Conservation (phyloP, 1,139 yeast genomes). For the Yamadazyma pseudoaaseri region DNA sequence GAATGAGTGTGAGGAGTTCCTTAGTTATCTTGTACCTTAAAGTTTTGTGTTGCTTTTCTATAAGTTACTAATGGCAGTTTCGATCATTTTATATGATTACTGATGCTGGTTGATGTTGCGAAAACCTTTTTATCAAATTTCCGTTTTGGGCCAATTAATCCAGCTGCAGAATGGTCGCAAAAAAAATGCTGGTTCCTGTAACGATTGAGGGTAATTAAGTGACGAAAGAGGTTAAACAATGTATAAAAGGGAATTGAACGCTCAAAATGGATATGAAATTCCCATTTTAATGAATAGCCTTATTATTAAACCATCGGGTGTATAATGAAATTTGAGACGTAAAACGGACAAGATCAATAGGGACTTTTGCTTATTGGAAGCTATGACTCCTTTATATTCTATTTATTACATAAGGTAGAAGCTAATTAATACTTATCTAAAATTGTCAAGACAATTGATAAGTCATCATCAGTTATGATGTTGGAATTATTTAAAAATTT, state of each 20-base stretch:
- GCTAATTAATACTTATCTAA: conserved; percentile 20
- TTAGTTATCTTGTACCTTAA: too few relatives aligned
- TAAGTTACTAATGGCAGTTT: too few relatives aligned
- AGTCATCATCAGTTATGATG: conserved; percentile 34
- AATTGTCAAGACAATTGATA: conserved; percentile 24
- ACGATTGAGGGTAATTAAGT: conserved; percentile 5
- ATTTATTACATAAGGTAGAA: background rate
- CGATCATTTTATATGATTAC: background rate
- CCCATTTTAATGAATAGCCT: too few relatives aligned
- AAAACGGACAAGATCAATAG: too few relatives aligned
- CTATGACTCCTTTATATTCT: too few relatives aligned
- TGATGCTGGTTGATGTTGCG: conserved; percentile 4
- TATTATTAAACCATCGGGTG: too few relatives aligned
- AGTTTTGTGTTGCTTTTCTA: too few relatives aligned
- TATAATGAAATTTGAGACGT: too few relatives aligned
- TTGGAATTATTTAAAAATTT: conserved; percentile 62
- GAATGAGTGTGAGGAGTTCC: too few relatives aligned
- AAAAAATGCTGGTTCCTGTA: conserved; percentile 1
- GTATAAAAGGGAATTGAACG: too few relatives aligned
- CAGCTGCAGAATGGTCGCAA: background rate
- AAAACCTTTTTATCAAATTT: conserved; percentile 1
- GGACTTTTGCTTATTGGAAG: too few relatives aligned
- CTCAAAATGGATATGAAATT: too few relatives aligned
- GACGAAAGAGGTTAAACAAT: background rate
- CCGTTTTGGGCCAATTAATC: background rate